A percentile compares a stretch with the other conserved stretches of the same genome.
Conservation (phyloP, 2,329 filamentous ascomycete species). For the Nothomitra cinnamomea region DNA sequence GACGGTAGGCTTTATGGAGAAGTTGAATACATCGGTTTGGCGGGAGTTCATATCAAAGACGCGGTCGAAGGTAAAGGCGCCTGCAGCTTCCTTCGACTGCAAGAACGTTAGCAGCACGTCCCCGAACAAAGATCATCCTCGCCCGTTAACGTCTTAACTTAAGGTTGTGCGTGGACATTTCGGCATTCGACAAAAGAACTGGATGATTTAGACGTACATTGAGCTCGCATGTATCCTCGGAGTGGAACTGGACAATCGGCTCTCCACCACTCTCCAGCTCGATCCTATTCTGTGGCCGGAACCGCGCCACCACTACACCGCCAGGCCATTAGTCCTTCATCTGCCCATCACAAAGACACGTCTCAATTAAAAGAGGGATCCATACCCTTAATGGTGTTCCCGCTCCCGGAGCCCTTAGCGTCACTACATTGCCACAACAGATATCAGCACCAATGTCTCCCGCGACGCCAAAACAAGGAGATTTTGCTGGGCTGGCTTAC, state of each 20-base stretch:
- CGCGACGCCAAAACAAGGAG: background rate
- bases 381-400: constrained; percentile 37
- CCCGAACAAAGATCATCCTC: background rate
- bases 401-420: constrained; percentile 16
- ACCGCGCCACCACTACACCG: constrained; percentile 75
- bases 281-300: constrained; percentile 90
- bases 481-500: constrained; percentile 21
- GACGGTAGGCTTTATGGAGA: constrained; percentile 87
- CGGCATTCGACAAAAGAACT: background rate
- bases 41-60: constrained; percentile 89
- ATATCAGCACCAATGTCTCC: constrained; percentile 8
- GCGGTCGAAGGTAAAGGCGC: constrained; percentile 89
- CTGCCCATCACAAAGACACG: background rate
- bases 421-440: constrained; percentile 11
- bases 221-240: constrained; percentile 73
- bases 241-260: constrained; percentile 77
- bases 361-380: constrained; percentile 7
- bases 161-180: background rate
- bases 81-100: constrained; percentile 67
- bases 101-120: constrained; percentile 10
- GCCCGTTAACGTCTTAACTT: background rate
- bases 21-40: constrained; percentile 92
- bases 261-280: constrained; percentile 82
- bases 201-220: constrained; percentile 44
- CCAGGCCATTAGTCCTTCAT: constrained; percentile 41